phyloP scores from a whole-genome alignment of 345 rosid species.

The Eucalyptus pauciflora region DNA sequence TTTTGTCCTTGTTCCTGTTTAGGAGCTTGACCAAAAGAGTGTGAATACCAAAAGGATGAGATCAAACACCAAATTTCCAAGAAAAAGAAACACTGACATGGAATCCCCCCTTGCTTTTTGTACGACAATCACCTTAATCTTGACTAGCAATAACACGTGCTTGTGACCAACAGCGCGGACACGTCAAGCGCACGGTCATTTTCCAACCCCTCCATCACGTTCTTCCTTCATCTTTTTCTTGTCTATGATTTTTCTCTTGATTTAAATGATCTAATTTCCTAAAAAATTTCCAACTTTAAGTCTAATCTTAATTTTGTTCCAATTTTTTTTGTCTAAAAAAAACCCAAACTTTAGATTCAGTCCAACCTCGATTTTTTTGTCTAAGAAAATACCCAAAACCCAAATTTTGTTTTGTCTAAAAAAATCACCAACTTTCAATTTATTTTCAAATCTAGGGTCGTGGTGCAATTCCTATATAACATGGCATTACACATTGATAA shows the following conservation, averaged over 20 bases:
- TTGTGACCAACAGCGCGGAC: background rate
- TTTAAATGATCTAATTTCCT: background rate
- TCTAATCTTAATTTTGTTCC: too few relatives aligned
- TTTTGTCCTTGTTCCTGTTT: too few relatives aligned
- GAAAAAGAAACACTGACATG: background rate
- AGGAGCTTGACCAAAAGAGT: background rate
- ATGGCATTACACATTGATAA: too few relatives aligned
- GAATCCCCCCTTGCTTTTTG: background rate
- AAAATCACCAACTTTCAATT: too few relatives aligned
- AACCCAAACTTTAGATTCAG: too few relatives aligned
- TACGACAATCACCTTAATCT: background rate
- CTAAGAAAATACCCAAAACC: too few relatives aligned
- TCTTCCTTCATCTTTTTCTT: background rate
- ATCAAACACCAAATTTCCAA: background rate
- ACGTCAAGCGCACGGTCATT: background rate
- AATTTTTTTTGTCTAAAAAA: background rate
- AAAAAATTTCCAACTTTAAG: too few relatives aligned
- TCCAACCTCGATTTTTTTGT: too few relatives aligned
- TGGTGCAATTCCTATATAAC: too few relatives aligned
- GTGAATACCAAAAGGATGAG: background rate
- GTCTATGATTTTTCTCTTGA: background rate
- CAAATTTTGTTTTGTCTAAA: too few relatives aligned
- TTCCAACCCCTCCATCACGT: background rate
- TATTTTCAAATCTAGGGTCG: too few relatives aligned
- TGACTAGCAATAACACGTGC: background rate